Evolutionary conservation across 306 rosid species (phyloP), one percentile per base, ranked within the genome.

Genomic region (Rosa persica): DNA sequence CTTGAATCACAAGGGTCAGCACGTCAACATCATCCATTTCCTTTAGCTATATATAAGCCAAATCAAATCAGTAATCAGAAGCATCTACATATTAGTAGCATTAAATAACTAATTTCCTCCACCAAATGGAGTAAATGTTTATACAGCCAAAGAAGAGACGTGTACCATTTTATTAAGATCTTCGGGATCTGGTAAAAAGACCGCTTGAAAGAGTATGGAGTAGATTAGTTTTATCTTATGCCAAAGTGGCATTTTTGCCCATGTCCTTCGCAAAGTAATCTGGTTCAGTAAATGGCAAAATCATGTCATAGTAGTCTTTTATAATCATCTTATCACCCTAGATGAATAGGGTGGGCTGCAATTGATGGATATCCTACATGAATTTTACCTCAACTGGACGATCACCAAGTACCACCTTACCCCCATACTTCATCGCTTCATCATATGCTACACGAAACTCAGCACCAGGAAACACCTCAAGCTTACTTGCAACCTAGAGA

Each of bases 361-460:
- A 42, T 22, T 42, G 55, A 42, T 23, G 44, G 10, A 16, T 25
- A 60, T 43, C 57, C 23, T 13, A 60, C 5, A 23, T 9, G n/a
- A 44, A 80, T 49, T 85, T 76, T 83, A 95, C 99, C 94, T 93
- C 92, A 73, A 93, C 98, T 6, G 99, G 99, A 22, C 98, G 98
- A 83, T 95, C 99, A 44, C 99, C 99, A 72, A 95, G 98, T 79
- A 93, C 85, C 83, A 95, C 98, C 83, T 90, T 85, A 79, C 93
- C 98, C 66, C 99, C 94, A 65, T 95, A 95, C 81, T 95, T 95
- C 85, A 88, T 79, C 58, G 99, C 98, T 84, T 95, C 99, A 80
- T 95, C 98, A 86, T 92, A 91, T 36, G 93, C 99, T 74, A 91
- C 93, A 61, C 96, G 98, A 81, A 95, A 95, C 88, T 95, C 99